Conservation (phyloP, 164 flowering plant species). For the Nelumbo lutea region DNA sequence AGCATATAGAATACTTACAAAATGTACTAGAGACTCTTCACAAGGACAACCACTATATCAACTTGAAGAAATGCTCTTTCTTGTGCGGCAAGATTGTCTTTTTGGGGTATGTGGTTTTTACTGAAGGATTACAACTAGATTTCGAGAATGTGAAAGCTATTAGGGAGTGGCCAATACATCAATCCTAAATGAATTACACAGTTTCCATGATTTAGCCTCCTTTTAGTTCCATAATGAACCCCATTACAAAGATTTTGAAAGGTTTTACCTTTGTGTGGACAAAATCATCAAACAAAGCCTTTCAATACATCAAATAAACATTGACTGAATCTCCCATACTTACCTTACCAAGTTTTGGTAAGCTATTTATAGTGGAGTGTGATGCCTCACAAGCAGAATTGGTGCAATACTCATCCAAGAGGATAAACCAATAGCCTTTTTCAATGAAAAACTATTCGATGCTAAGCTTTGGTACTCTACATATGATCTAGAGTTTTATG, state of each 20-base stretch:
- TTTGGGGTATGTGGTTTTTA: neutral
- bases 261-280: neutral
- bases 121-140: neutral
- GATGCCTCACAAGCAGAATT: neutral
- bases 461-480: neutral
- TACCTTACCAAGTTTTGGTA: neutral
- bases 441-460: conserved; percentile 4
- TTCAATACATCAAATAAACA: neutral
- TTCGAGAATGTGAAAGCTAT: neutral
- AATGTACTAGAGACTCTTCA: conserved; percentile 1
- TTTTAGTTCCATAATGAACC: conserved; percentile 8
- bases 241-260: neutral
- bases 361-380: neutral
- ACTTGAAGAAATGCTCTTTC: conserved; percentile 6
- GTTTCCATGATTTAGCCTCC: conserved; percentile 6
- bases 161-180: neutral
- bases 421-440: neutral
- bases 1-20: neutral
- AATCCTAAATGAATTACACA: neutral
- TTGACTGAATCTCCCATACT: conserved; percentile 1
- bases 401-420: neutral
- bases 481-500: no score
- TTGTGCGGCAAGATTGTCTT: neutral
- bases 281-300: neutral
- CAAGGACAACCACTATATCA: neutral